Conservation (phyloP, 306 rosid species). For the Echinosophora koreensis region DNA sequence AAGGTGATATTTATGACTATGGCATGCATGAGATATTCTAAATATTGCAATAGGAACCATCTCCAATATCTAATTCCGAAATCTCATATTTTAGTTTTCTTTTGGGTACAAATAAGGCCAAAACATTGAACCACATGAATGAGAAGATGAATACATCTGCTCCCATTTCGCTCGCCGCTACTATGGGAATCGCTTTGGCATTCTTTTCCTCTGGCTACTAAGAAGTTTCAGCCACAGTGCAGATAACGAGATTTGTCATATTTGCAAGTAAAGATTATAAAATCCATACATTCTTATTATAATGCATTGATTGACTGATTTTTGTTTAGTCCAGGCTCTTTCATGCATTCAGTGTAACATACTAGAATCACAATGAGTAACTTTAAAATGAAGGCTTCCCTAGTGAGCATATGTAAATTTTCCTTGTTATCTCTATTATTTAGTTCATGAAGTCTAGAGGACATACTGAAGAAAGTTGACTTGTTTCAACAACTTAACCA, state of each 20-base stretch:
- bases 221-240: neutral
- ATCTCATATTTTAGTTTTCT: conserved; percentile 18
- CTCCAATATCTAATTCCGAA: neutral
- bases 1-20: neutral
- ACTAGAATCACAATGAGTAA: neutral
- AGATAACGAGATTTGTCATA: conserved; percentile 29
- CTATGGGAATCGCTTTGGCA: too few species aligned
- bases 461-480: neutral
- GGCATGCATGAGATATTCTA: neutral
- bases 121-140: conserved; percentile 1
- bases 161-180: too few species aligned
- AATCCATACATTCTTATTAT: neutral
- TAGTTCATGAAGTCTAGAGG: neutral
- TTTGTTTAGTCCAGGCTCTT: neutral
- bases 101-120: conserved; percentile 6
- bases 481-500: conserved; percentile 17
- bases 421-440: neutral
- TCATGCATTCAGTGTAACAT: neutral
- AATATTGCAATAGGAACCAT: conserved; percentile 21
- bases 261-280: conserved; percentile 11
- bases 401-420: neutral
- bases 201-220: too few species aligned
- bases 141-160: conserved; percentile 15
- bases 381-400: conserved; percentile 13
- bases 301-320: conserved; percentile 12